Percentiles rank a stretch among this genome's conserved stretches.
Evolutionary conservation across 1,139 yeast species (phyloP).

Genomic region (Pneumocystis wakefieldiae): DNA sequence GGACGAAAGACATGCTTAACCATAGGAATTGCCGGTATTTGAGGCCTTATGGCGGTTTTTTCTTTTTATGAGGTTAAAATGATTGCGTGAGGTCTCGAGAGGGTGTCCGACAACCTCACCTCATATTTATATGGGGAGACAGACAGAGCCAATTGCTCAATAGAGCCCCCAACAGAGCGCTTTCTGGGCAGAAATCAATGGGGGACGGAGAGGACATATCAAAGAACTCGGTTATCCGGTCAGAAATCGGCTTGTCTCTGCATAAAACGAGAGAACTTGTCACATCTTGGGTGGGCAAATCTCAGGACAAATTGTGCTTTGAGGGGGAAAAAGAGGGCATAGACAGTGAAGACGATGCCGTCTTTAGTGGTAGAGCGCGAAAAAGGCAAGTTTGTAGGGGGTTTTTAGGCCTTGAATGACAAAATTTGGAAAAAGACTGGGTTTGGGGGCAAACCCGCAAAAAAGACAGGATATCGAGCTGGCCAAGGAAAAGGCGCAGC

Average conservation of each 20-base stretch:
- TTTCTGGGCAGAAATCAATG: not conserved
- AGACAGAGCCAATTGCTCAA: too few relatives aligned
- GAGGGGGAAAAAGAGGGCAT: not conserved
- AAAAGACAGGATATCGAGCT: not conserved
- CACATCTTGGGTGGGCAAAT: not conserved
- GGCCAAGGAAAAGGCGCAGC: not conserved
- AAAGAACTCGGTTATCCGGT: not conserved
- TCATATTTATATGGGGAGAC: not conserved
- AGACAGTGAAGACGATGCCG: not conserved
- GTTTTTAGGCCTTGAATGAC: not conserved
- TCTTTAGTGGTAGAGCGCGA: not conserved
- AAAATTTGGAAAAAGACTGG: not conserved
- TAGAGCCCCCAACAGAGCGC: not conserved
- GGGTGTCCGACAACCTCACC: too few relatives aligned
- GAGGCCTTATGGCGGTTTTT: not conserved
- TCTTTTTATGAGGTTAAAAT: not conserved
- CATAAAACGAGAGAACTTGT: not conserved
- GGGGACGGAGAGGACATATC: not conserved
- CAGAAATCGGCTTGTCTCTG: not conserved
- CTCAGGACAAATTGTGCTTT: not conserved
- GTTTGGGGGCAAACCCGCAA: not conserved
- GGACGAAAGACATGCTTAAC: not conserved
- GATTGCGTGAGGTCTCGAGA: not conserved
- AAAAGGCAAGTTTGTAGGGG: not conserved
- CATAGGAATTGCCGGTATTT: not conserved